These are phyloP conservation scores for Tolypocladium album DNA, from an alignment of 2,329 filamentous ascomycete genomes.

Conservation along the genomic window DNA sequence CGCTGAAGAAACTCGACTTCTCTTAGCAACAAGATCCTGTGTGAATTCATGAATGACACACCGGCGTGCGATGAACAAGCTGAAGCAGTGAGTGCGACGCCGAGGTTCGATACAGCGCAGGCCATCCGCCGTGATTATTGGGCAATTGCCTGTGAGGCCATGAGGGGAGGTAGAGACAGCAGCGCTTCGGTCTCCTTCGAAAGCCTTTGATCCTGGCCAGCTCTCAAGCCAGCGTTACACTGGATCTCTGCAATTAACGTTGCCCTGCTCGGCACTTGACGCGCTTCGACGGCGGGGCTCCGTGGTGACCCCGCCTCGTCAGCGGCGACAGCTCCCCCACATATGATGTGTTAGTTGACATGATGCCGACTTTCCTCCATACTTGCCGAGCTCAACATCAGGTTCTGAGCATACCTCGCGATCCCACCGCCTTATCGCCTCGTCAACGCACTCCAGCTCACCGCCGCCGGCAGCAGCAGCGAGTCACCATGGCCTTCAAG, in stretches of 20 bases:
- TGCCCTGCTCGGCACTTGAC: too few relatives aligned
- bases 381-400: not conserved
- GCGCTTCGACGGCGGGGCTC: not conserved
- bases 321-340: not conserved
- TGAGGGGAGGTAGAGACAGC: too few relatives aligned
- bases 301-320: too few relatives aligned
- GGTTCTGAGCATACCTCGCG: not conserved
- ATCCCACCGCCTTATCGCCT: not conserved
- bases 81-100: not conserved
- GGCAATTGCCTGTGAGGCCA: too few relatives aligned
- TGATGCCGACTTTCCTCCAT: not conserved
- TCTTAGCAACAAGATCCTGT: not conserved
- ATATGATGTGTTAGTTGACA: not conserved
- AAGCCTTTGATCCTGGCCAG: too few relatives aligned
- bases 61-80: not conserved
- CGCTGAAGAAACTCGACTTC: not conserved
- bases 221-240: too few relatives aligned
- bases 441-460: not conserved
- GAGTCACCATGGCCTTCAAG: slow-evolving; percentile 63
- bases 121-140: too few relatives aligned
- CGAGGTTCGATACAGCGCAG: too few relatives aligned
- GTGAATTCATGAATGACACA: too few relatives aligned
- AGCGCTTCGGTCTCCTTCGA: too few relatives aligned
- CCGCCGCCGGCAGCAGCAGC: not conserved
- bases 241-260: too few relatives aligned